Evolutionary conservation across 139 green algal species (phyloP).

Genomic region (Chlamydomonas sphaeroides): DNA sequence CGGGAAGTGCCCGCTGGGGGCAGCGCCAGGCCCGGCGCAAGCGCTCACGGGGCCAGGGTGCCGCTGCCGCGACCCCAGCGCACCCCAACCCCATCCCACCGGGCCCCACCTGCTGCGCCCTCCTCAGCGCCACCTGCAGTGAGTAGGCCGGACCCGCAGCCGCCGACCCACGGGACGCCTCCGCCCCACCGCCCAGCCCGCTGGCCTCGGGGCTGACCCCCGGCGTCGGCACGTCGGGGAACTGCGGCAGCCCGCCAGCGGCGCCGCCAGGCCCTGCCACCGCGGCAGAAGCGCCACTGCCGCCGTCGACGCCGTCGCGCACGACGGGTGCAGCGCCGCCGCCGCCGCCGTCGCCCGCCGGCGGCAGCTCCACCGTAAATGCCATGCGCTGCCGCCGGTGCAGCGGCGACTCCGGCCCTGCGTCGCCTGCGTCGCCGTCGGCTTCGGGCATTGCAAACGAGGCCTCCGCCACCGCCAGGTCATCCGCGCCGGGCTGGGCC

Average conservation of each 20-base stretch:
- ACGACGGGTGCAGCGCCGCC: background rate
- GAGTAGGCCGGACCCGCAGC: background rate
- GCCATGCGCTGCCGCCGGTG: background rate
- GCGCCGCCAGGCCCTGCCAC: background rate
- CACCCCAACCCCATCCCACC: too few relatives aligned
- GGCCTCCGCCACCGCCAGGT: too few relatives aligned
- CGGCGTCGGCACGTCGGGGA: background rate
- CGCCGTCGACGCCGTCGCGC: background rate
- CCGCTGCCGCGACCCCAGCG: too few relatives aligned
- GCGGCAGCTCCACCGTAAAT: background rate
- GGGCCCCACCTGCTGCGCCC: background rate
- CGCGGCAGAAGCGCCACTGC: too few relatives aligned
- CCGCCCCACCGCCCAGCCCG: too few relatives aligned
- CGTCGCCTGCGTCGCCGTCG: too few relatives aligned
- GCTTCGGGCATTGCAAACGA: too few relatives aligned
- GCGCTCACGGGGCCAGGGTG: too few relatives aligned
- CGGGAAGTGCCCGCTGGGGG: too few relatives aligned
- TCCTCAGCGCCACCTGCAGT: conserved; percentile 9
- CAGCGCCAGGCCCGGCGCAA: too few relatives aligned
- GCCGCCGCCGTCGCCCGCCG: background rate
- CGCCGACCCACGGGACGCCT: too few relatives aligned
- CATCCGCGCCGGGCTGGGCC: too few relatives aligned
- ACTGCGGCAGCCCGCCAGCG: background rate
- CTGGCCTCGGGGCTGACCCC: conserved; percentile 10
- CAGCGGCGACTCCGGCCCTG: background rate